Conservation (phyloP, 768 basidiomycete genomes). For the Amanita muscaria region DNA sequence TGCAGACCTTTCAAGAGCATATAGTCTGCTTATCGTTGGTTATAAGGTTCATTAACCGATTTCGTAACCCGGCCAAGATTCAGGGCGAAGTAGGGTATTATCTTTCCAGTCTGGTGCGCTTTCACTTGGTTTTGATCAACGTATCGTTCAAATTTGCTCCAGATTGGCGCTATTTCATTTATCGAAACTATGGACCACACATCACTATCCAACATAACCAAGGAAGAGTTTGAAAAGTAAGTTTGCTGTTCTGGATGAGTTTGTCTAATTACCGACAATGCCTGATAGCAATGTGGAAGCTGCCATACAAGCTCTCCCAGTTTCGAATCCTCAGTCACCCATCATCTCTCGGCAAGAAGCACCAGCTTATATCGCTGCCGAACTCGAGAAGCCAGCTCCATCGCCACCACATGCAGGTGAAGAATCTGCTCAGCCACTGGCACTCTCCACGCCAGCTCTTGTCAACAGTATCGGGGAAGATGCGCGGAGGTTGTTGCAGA, state of each 20-base stretch:
- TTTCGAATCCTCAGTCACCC: slow-evolving; percentile 32
- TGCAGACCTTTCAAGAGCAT: slow-evolving; percentile 3
- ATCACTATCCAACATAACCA: slow-evolving; percentile 86
- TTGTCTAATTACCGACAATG: neutral
- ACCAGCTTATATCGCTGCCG: slow-evolving; percentile 13
- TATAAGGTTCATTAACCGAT: slow-evolving; percentile 86
- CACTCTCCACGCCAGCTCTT: slow-evolving; percentile 51
- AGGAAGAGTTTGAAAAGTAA: slow-evolving; percentile 85
- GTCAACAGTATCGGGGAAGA: slow-evolving; percentile 53
- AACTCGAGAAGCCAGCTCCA: slow-evolving; percentile 11
- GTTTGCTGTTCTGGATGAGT: slow-evolving; percentile 6
- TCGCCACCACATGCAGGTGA: slow-evolving; percentile 63
- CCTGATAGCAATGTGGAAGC: slow-evolving; percentile 41
- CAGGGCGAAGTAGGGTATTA: slow-evolving; percentile 97
- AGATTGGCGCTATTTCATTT: slow-evolving; percentile 97
- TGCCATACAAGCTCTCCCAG: slow-evolving; percentile 42
- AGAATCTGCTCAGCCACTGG: slow-evolving; percentile 78
- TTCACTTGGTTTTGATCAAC: neutral
- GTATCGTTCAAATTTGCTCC: neutral
- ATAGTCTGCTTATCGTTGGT: neutral
- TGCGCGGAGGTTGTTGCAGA: slow-evolving; percentile 76
- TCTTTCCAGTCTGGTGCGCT: slow-evolving; percentile 80
- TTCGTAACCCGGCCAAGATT: slow-evolving; percentile 80
- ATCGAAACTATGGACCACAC: slow-evolving; percentile 98
- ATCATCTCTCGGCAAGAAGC: slow-evolving; percentile 21